Evolutionary conservation across 2,329 filamentous ascomycete species (phyloP).

Genomic region (Ambrosiella cleistominuta): DNA sequence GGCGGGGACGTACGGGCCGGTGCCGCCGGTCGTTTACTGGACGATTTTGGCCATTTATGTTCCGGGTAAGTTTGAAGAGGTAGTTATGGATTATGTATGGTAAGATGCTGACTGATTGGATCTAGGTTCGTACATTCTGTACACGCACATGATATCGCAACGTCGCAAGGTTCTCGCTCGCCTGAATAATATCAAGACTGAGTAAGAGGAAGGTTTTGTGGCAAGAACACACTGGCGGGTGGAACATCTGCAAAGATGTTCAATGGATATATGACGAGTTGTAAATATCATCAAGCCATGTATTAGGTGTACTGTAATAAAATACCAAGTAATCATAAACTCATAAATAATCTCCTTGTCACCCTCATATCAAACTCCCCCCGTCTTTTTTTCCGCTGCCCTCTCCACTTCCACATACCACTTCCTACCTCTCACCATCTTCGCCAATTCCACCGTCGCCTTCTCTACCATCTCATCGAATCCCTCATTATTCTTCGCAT

Average conservation of each 20-base stretch:
- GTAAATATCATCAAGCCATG: neutral
- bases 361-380: neutral
- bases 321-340: neutral
- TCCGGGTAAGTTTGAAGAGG: slow-evolving; percentile 42
- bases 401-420: slow-evolving; percentile 36
- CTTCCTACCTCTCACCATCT: slow-evolving; percentile 41
- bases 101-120: neutral
- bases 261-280: too few relatives aligned
- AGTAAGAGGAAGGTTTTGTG: neutral
- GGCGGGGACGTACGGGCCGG: slow-evolving; percentile 28
- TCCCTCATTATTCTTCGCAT: slow-evolving; percentile 51
- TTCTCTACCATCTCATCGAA: slow-evolving; percentile 50
- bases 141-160: slow-evolving; percentile 90
- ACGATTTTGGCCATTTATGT: slow-evolving; percentile 58
- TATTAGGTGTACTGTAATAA: neutral
- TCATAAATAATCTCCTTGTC: neutral
- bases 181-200: slow-evolving; percentile 18
- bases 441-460: slow-evolving; percentile 45
- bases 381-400: neutral
- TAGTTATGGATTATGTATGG: neutral
- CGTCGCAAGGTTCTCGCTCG: slow-evolving; percentile 45
- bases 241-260: too few relatives aligned
- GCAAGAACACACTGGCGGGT: neutral
- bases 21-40: slow-evolving; percentile 42
- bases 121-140: slow-evolving; percentile 60